Percentiles rank a stretch among this genome's conserved stretches.
Evolutionary conservation across 2,329 filamentous ascomycete genomes (phyloP).

Genomic region (Samsoniella hepiali): DNA sequence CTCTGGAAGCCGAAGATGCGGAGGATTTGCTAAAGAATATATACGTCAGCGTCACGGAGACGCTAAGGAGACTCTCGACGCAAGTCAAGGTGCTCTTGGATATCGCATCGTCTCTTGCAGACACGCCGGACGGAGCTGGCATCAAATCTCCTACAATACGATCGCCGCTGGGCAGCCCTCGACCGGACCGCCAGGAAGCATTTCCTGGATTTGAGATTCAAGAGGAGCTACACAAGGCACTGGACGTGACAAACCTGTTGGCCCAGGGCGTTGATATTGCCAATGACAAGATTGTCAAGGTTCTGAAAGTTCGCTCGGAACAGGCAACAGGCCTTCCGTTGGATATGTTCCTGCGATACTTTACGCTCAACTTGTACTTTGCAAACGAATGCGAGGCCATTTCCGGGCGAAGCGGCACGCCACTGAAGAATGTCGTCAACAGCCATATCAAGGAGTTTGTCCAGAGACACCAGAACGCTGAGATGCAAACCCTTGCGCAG

Average conservation of each 20-base stretch:
- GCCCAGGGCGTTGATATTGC: conserved; percentile 78
- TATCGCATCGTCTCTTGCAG: conserved; percentile 72
- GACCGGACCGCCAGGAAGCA: conserved; percentile 31
- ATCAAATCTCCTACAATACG: conserved; percentile 47
- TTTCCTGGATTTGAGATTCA: conserved; percentile 51
- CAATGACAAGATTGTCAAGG: conserved; percentile 71
- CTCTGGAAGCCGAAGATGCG: conserved; percentile 78
- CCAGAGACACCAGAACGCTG: conserved; percentile 63
- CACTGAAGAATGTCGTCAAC: conserved; percentile 76
- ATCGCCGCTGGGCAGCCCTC: conserved; percentile 53
- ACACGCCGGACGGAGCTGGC: conserved; percentile 37
- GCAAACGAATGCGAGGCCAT: conserved; percentile 84
- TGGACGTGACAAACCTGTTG: conserved; percentile 75
- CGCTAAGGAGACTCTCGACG: conserved; percentile 76
- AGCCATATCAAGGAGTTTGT: conserved; percentile 80
- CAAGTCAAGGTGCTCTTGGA: conserved; percentile 95
- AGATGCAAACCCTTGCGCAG: conserved; percentile 71
- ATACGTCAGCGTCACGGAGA: conserved; percentile 85
- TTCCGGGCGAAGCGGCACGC: conserved; percentile 71
- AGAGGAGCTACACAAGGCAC: conserved; percentile 70
- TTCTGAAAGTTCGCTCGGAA: conserved; percentile 73
- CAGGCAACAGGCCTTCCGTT: conserved; percentile 67
- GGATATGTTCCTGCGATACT: conserved; percentile 73
- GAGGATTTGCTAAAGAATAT: conserved; percentile 78
- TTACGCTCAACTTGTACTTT: conserved; percentile 77